A percentile compares a stretch with the other conserved stretches of the same genome.
Conservation (phyloP, 495 filamentous ascomycete species). For the Astrocystis sublimbata region DNA sequence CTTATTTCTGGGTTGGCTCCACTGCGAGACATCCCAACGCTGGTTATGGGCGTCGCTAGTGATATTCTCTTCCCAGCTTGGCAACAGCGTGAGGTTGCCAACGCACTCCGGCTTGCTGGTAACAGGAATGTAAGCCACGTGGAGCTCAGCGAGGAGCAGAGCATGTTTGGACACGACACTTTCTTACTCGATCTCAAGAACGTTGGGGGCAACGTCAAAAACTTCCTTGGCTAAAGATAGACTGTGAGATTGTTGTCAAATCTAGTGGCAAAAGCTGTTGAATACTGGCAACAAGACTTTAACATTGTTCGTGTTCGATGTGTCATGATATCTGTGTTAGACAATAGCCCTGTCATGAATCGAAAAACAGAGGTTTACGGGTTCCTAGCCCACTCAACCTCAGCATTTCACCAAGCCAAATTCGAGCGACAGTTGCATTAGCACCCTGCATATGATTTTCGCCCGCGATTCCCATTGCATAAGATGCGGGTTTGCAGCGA, state of each 20-base stretch:
- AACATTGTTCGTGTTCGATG: background rate
- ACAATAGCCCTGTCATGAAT: background rate
- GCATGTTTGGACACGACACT: slow-evolving; percentile 94
- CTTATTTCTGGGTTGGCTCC: slow-evolving; percentile 72
- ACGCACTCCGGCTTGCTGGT: slow-evolving; percentile 72
- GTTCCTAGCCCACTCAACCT: background rate
- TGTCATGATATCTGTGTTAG: background rate
- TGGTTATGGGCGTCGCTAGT: slow-evolving; percentile 92
- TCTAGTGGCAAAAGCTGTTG: background rate
- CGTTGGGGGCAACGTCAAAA: slow-evolving; percentile 78
- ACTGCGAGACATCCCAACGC: slow-evolving; percentile 70
- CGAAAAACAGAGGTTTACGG: background rate
- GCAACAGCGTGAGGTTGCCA: slow-evolving; percentile 95
- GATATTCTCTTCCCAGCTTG: slow-evolving; percentile 98
- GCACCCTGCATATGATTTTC: background rate
- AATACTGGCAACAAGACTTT: background rate
- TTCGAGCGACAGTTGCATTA: background rate
- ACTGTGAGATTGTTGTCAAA: no score
- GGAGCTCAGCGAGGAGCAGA: slow-evolving; percentile 89
- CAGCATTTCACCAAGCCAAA: background rate
- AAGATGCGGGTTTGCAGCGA: background rate
- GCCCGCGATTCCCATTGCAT: background rate
- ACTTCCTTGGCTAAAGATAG: slow-evolving; percentile 68
- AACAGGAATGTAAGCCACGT: slow-evolving; percentile 81
- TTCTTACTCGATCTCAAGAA: slow-evolving; percentile 92